A percentile compares a stretch with the other conserved stretches of the same genome.
Conservation (phyloP, 345 rosid species). For the Bruguiera sexangula region DNA sequence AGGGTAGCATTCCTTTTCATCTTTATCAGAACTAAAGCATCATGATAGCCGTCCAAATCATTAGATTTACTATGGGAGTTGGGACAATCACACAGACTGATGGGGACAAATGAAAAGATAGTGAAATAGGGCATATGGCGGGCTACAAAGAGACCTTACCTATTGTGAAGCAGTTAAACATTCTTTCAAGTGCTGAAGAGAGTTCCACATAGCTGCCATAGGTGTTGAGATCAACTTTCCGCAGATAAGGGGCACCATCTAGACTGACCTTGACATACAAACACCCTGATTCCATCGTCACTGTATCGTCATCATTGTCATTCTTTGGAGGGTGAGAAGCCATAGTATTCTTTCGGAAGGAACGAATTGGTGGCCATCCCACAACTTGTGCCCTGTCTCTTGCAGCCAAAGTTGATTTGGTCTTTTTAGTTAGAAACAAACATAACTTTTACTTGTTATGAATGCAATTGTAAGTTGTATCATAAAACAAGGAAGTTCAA, state of each 20-base stretch:
- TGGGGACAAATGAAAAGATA: not conserved
- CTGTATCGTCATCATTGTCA: conserved; percentile 40
- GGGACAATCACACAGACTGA: not conserved
- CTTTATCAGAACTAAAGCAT: not conserved
- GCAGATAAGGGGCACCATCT: conserved; percentile 28
- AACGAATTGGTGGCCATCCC: conserved; percentile 32
- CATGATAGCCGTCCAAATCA: not conserved
- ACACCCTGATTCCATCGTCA: conserved; percentile 47
- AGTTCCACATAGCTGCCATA: conserved; percentile 20
- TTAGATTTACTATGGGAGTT: not conserved
- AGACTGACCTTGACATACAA: conserved; percentile 25
- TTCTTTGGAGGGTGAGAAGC: conserved; percentile 50
- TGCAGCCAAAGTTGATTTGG: not conserved
- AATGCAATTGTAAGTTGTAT: not conserved
- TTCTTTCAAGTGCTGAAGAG: conserved; percentile 22
- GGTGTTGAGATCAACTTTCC: conserved; percentile 23
- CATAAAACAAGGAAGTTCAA: conserved; percentile 1
- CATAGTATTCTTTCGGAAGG: conserved; percentile 31
- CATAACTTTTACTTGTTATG: too few species aligned
- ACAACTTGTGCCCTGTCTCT: conserved; percentile 42
- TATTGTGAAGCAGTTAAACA: conserved; percentile 55
- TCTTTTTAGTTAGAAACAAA: not conserved
- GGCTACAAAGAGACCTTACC: conserved; percentile 30
- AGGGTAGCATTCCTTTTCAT: not conserved
- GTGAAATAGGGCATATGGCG: not conserved